Conservation (phyloP, 805 yeast genomes). For the Metschnikowia koreensis region DNA sequence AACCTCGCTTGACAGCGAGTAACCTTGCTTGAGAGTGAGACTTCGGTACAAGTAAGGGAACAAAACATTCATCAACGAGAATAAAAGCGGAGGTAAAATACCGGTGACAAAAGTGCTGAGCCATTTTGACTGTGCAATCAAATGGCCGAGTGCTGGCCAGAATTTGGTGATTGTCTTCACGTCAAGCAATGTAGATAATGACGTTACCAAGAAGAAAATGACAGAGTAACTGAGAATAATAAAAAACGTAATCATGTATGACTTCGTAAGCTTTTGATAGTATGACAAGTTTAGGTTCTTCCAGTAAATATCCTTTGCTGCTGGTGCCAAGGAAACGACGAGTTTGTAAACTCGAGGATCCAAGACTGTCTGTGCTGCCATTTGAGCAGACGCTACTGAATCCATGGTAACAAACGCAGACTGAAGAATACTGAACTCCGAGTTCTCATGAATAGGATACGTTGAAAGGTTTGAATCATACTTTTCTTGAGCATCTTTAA, state of each 20-base stretch:
- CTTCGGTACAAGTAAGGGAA: conserved; percentile 56
- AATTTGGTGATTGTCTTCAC: conserved; percentile 53
- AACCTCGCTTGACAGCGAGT: conserved; percentile 55
- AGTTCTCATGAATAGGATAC: conserved; percentile 24
- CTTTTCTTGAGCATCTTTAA: conserved; percentile 31
- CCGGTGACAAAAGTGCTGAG: conserved; percentile 58
- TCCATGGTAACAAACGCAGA: conserved; percentile 51
- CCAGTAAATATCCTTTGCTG: conserved; percentile 47
- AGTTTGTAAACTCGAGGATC: conserved; percentile 46
- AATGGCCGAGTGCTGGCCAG: conserved; percentile 60
- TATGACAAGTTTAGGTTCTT: conserved; percentile 45
- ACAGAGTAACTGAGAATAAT: conserved; percentile 51
- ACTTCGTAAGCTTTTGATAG: conserved; percentile 34
- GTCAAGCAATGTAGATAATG: conserved; percentile 56
- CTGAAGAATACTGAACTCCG: conserved; percentile 38
- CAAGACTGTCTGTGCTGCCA: conserved; percentile 47
- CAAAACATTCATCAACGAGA: conserved; percentile 50
- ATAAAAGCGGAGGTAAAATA: conserved; percentile 59
- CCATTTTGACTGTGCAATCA: conserved; percentile 49
- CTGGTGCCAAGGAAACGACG: conserved; percentile 45
- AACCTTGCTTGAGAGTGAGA: conserved; percentile 51
- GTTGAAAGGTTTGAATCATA: conserved; percentile 30
- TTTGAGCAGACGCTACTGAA: conserved; percentile 47
- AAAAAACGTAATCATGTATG: conserved; percentile 41
- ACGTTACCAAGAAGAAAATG: conserved; percentile 54